Evolutionary conservation across 768 basidiomycete species (phyloP).

Genomic region (Auricularia sp.): DNA sequence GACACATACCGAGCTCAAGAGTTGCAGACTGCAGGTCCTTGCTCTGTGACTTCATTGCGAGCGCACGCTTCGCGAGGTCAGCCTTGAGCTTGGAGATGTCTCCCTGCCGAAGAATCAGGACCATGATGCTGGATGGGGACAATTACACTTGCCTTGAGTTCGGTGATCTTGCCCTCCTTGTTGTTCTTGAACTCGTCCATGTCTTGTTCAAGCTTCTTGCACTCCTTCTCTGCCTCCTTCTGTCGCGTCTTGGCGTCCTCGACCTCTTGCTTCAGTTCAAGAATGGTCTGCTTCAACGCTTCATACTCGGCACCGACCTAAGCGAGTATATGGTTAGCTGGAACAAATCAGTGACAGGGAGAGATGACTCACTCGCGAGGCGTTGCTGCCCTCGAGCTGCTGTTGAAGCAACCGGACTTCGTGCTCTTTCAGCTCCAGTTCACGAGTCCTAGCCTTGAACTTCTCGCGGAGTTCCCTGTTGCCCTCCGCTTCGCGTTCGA

Average conservation of each 20-base stretch:
- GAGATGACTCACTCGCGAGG: slow-evolving; percentile 53
- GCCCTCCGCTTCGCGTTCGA: slow-evolving; percentile 47
- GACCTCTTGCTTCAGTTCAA: slow-evolving; percentile 45
- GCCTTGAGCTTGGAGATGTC: slow-evolving; percentile 75
- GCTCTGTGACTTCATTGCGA: slow-evolving; percentile 74
- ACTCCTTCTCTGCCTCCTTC: slow-evolving; percentile 61
- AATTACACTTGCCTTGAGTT: slow-evolving; percentile 61
- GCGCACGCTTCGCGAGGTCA: slow-evolving; percentile 69
- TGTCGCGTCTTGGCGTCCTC: slow-evolving; percentile 66
- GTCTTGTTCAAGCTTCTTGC: slow-evolving; percentile 84
- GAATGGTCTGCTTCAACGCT: slow-evolving; percentile 52
- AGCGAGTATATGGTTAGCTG: background rate
- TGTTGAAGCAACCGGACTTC: slow-evolving; percentile 72
- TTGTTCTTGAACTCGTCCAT: slow-evolving; percentile 99
- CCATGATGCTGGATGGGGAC: background rate
- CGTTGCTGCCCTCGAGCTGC: slow-evolving; percentile 83
- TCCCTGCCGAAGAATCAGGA: slow-evolving; percentile 32
- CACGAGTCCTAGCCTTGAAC: slow-evolving; percentile 51
- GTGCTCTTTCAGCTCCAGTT: slow-evolving; percentile 84
- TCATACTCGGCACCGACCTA: slow-evolving; percentile 79
- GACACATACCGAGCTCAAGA: slow-evolving; percentile 70
- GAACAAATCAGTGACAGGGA: background rate
- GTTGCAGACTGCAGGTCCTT: slow-evolving; percentile 81
- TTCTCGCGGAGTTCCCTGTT: slow-evolving; percentile 43
- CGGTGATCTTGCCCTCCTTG: slow-evolving; percentile 91